A percentile compares a stretch with the other conserved stretches of the same genome.
Evolutionary conservation across 2,329 filamentous ascomycete genomes (phyloP).

Genomic region (Sporothrix inflata): DNA sequence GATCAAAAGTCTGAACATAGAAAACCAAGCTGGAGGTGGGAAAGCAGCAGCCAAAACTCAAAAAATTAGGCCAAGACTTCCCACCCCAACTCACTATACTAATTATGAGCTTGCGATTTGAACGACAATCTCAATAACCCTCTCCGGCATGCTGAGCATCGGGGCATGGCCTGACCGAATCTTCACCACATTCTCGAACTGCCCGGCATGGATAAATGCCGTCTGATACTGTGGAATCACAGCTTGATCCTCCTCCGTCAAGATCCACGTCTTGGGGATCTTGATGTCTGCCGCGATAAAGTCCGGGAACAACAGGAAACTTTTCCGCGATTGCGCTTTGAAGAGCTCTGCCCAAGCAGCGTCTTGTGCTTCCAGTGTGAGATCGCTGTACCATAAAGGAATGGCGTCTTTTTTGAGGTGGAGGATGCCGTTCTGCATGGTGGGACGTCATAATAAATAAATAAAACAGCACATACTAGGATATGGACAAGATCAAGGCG

Average conservation of each 20-base stretch:
- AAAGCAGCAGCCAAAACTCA: too few relatives aligned
- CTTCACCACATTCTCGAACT: slow-evolving; percentile 4
- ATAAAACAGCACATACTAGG: not conserved
- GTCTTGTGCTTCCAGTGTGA: not conserved
- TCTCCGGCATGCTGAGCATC: slow-evolving; percentile 7
- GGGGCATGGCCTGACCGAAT: slow-evolving; percentile 21
- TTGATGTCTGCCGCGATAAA: slow-evolving; percentile 4
- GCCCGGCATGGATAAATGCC: slow-evolving; percentile 8
- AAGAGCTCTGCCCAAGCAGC: not conserved
- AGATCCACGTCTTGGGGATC: slow-evolving; percentile 11
- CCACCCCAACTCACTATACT: too few relatives aligned
- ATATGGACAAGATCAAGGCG: not conserved
- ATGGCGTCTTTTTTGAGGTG: not conserved
- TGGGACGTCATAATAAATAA: not conserved
- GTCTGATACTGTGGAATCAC: not conserved
- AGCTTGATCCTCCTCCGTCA: slow-evolving; percentile 2
- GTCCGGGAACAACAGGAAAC: not conserved
- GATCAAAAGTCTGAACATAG: too few relatives aligned
- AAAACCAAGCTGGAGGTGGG: too few relatives aligned
- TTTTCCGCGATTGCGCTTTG: not conserved
- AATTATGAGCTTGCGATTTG: slow-evolving; percentile 11
- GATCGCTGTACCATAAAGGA: not conserved
- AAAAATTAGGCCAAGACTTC: too few relatives aligned
- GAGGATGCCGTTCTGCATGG: not conserved
- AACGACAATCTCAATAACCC: not conserved